Evolutionary conservation across 331 rosid genomes (phyloP).

Genomic region (Pyrus hybrid): DNA sequence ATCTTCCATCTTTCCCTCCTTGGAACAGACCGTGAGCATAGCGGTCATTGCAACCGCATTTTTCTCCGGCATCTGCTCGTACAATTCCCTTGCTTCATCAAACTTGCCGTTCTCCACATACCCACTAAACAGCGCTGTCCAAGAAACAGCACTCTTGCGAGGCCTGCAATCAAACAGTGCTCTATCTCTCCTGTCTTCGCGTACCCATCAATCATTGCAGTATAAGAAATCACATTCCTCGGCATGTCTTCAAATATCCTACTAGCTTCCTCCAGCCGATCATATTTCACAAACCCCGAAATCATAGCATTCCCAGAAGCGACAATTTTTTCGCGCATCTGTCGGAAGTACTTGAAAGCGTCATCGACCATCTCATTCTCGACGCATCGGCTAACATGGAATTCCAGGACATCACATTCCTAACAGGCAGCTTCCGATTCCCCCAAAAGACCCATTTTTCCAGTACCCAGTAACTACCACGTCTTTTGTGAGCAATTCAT

Average conservation of each 20-base stretch:
- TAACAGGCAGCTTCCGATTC: conserved; percentile 30
- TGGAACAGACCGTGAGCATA: conserved; percentile 44
- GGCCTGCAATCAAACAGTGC: conserved; percentile 34
- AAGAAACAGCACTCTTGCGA: conserved; percentile 25
- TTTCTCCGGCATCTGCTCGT: conserved; percentile 34
- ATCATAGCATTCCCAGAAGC: conserved; percentile 46
- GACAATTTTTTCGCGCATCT: conserved; percentile 26
- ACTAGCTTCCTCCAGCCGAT: conserved; percentile 28
- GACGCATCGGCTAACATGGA: conserved; percentile 35
- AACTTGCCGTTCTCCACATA: conserved; percentile 35
- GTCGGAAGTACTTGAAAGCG: conserved; percentile 24
- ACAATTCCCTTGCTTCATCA: conserved; percentile 42
- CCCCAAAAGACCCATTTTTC: conserved; percentile 29
- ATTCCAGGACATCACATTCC: conserved; percentile 45
- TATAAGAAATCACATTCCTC: conserved; percentile 33
- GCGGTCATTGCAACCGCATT: conserved; percentile 32
- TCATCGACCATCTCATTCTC: conserved; percentile 35
- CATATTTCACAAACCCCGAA: conserved; percentile 29
- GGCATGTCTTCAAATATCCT: conserved; percentile 39
- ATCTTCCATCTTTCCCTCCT: conserved; percentile 34
- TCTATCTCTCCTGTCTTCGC: conserved; percentile 25
- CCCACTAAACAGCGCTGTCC: conserved; percentile 48
- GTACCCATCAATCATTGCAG: conserved; percentile 40
- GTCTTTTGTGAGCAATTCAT: conserved; percentile 26
- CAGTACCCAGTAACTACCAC: conserved; percentile 42